Base-by-base conservation (phyloP, 768 basidiomycete genomes). In the Lactarius evosmus region DNA sequence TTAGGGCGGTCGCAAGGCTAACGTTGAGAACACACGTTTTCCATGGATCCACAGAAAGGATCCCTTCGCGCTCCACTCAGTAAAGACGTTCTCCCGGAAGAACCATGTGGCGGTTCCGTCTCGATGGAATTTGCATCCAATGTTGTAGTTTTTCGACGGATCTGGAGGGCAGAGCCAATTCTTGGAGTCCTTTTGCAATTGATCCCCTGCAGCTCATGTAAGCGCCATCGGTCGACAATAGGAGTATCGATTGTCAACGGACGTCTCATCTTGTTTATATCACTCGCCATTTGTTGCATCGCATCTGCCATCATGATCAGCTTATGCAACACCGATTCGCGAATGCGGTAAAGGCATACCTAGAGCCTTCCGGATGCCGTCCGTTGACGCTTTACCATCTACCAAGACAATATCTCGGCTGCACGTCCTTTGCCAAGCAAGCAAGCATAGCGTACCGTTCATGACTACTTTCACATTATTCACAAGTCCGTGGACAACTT, bases 161-260 rank as follows among this genome's bases (percentile, higher is more conserved):
- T 63, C 56, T 22, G 62, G 62, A 2, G 62, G 62, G 6, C n/a
- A 33, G 17, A 63, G 56, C 62, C 62, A 63, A 14, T 32, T 12
- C 11, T 12, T 29, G 22, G 50, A 22, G 4, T 41, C 30, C 2
- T 6, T 7, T 36, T 57, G 56, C 22, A 62, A 11, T 29, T 33
- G 34, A 3, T 62, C 46, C 2, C 55, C 61, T 62, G 34, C 16
- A 17, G 27, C 1, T 11, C 1, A 1, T 19, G 17, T 63, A 17
- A 63, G 50, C 32, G 4, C 22, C 22, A 46, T n/a, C 7, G 0
- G 8, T 4, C 3, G 11, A 19, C 19, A 19, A 25, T 19, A 22
- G 4, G 0, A 5, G 22, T 2, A 40, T 16, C 9, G 16, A 17
- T 9, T 16, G 19, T 40, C 27, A 41, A 58, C 56, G 12, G 4